Evolutionary conservation across 345 rosid genomes (phyloP), one percentile per base, ranked within the genome.

Genomic region (Moricandia arvensis): DNA sequence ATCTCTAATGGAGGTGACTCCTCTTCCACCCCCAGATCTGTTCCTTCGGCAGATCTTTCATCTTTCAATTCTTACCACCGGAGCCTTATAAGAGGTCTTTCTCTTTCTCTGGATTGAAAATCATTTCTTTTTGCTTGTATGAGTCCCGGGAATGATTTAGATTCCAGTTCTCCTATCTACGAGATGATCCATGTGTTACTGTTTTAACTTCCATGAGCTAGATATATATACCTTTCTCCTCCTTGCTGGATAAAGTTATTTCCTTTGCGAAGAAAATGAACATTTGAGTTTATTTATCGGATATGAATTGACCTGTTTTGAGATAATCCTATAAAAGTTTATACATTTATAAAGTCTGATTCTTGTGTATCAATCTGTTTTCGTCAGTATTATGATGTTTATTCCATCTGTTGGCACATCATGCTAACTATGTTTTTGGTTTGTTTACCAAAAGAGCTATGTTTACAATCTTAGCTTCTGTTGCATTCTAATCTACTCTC

Each of bases 81-180:
- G 5, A 69, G 83, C 85, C 81, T 81, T 13, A 78, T 82, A 41
- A 85, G 92, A 92, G 96, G 93, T 92, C 17, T 30, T 7, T 30
- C 7, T 65, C 5, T 30, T 12, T 58, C 26, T 51, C 34, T 18
- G 5, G 34, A 16, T 75, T 17, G 21, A 49, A 49, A 49, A 6
- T 49, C 54, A 6, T 49, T 49, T 6, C 15, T 15, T 69, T 15
- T 18, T 1, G 61, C 59, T 66, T 9, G 6, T 45, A 2, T 24
- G 51, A 59, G 21, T 61, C 45, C 27, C 0, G 54, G 51, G 4
- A 12, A 53, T 68, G 47, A 35, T 61, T 51, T 41, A n/a, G 29
- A 16, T 62, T 63, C 0, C n/a, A 3, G 1, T 38, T 4, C 17
- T 45, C 51, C 7, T 45, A 0, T 16, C 53, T 63, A 26, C 11